These are phyloP conservation scores for Nakazawaea peltata DNA, from an alignment of 805 yeast genomes.

Conservation along the genomic window DNA sequence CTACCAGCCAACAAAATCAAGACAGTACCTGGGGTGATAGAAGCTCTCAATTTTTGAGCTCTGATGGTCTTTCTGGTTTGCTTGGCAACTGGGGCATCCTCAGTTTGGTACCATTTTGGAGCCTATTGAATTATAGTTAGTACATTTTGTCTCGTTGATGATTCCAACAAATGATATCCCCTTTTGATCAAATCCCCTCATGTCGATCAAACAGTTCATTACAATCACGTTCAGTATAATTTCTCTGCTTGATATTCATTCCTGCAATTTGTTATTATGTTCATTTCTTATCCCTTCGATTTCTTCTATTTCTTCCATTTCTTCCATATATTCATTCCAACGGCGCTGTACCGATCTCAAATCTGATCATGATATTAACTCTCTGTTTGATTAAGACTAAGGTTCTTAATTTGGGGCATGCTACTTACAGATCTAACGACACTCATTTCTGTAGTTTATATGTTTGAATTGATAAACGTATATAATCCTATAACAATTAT, in stretches of 20 bases:
- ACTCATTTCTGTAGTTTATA: slow-evolving; percentile 6
- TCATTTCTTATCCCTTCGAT: no score
- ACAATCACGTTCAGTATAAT: no score
- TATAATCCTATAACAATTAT: background rate
- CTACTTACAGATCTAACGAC: slow-evolving; percentile 10
- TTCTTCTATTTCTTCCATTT: no score
- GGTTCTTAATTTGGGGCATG: slow-evolving; percentile 7
- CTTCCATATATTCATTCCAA: no score
- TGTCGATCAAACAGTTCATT: no score
- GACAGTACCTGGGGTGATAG: slow-evolving; percentile 97
- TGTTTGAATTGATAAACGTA: background rate
- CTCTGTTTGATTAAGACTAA: no score
- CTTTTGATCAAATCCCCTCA: no score
- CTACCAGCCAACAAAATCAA: slow-evolving; percentile 97
- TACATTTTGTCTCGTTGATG: no score
- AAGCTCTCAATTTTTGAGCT: slow-evolving; percentile 92
- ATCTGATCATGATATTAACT: no score
- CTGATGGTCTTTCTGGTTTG: slow-evolving; percentile 80
- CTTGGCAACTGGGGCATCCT: slow-evolving; percentile 76
- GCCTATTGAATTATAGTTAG: slow-evolving; percentile 25
- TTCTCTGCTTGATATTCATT: no score
- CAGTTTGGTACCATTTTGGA: slow-evolving; percentile 89
- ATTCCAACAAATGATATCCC: no score
- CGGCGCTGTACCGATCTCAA: no score
- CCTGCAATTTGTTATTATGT: background rate